Evolutionary conservation across 805 yeast species (phyloP), one percentile per base, ranked within the genome.

Genomic region (Nakazawaea ernobii): DNA sequence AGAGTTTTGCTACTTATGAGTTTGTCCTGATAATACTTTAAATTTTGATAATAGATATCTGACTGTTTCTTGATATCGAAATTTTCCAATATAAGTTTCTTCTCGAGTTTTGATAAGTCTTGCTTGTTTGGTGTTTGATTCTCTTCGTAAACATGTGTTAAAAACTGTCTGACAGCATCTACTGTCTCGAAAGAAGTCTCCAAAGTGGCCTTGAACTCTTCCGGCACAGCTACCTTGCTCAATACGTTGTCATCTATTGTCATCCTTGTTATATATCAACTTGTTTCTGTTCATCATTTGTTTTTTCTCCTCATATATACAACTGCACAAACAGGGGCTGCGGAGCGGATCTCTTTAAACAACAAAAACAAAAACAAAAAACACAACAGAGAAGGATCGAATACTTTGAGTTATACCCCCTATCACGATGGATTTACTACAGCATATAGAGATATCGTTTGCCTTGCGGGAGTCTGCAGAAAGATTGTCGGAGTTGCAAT

Each of bases 401-500:
- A 13, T 27, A 3, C 2, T 13, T 15, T 14, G 14, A 4, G n/a
- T 6, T 24, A 42, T 30, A 10, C 24, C 24, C 24, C 24, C 24
- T 6, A 6, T 13, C 17, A 26, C n/a, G 26, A 62, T 62, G 66
- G 65, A 63, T 39, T 55, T 57, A 24, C 58, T 59, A 26, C 59
- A 59, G 35, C 58, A 57, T 24, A 17, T 57, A 4, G 59, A 59
- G 41, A 55, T 63, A 1, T 49, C 58, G 7, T 32, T 46, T 7
- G 58, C 63, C 11, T 56, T 77, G 28, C 58, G 73, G 20, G 62
- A 59, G 36, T 74, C 85, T 2, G 65, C 72, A 4, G 52, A 53
- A 26, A 67, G 69, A 4, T 67, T 88, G 15, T 61, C 79, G 1
- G 75, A 77, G 32, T 67, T 87, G 50, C 79, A 85, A 49, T 69